These are phyloP conservation scores for Plenodomus tracheiphilus DNA, from an alignment of 2,329 filamentous ascomycete genomes.

Conservation along the genomic window DNA sequence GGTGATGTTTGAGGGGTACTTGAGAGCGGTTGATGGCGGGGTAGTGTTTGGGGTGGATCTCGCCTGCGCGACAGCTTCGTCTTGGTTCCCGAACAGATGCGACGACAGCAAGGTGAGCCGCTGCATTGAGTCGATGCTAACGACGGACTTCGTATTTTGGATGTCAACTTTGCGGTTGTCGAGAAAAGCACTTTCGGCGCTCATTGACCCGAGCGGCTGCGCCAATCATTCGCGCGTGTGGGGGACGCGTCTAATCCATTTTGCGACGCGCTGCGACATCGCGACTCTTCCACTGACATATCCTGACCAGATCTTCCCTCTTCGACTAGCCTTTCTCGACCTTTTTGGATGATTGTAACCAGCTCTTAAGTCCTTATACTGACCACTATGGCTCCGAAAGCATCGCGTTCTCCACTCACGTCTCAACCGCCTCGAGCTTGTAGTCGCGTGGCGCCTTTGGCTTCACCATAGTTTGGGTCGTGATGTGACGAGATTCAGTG, in stretches of 20 bases:
- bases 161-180: not conserved
- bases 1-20: conserved; percentile 11
- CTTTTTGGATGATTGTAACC: too few species aligned
- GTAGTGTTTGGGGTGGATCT: conserved; percentile 9
- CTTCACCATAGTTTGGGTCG: too few species aligned
- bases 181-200: not conserved
- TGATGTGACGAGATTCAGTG: too few species aligned
- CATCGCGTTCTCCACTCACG: too few species aligned
- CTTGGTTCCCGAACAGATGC: conserved; percentile 6
- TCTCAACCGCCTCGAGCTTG: too few species aligned
- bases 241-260: not conserved
- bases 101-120: conserved; percentile 13
- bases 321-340: too few species aligned
- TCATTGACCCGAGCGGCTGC: not conserved
- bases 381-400: too few species aligned
- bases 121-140: conserved; percentile 3
- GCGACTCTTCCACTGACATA: not conserved
- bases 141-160: not conserved
- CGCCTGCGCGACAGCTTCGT: not conserved
- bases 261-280: not conserved
- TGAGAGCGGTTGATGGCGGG: conserved; percentile 21
- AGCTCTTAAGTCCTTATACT: too few species aligned
- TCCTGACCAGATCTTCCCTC: not conserved
- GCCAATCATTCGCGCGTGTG: not conserved
- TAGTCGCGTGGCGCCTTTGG: too few species aligned